Evolutionary conservation across 352 stramenopile genomes (phyloP).

Genomic region (Pythium sukuiense): DNA sequence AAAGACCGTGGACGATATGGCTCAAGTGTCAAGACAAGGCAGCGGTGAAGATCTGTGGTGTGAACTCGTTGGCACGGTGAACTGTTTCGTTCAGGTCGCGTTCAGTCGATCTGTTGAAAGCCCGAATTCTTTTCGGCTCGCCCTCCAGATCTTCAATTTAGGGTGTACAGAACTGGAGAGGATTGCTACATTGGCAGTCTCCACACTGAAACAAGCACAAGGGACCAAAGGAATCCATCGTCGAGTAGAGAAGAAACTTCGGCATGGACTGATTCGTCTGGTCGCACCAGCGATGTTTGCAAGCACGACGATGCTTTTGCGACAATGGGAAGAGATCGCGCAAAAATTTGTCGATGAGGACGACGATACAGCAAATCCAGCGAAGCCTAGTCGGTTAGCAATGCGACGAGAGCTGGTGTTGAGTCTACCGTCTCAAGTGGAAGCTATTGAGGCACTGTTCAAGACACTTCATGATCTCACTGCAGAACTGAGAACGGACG

Average conservation of each 20-base stretch:
- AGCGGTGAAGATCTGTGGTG: neutral
- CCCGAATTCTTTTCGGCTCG: neutral
- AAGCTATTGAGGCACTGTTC: constrained; percentile 37
- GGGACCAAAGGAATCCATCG: neutral
- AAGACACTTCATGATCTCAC: constrained; percentile 36
- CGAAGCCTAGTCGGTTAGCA: neutral
- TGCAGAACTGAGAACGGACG: constrained; percentile 29
- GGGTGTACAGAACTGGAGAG: constrained; percentile 1
- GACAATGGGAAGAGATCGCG: constrained; percentile 1
- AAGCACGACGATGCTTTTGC: constrained; percentile 5
- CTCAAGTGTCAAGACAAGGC: neutral
- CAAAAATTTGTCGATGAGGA: neutral
- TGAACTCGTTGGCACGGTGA: constrained; percentile 16
- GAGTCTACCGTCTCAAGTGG: constrained; percentile 24
- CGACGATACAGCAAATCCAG: neutral
- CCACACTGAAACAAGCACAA: neutral
- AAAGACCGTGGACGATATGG: neutral
- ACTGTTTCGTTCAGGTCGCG: constrained; percentile 19
- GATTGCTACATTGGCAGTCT: neutral
- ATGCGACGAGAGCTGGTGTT: constrained; percentile 7
- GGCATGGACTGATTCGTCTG: constrained; percentile 11
- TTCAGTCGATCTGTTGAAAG: constrained; percentile 9
- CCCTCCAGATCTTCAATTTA: neutral
- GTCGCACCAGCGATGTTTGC: constrained; percentile 3
- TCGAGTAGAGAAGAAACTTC: constrained; percentile 6